Evolutionary conservation across 257 asterid genomes (phyloP), one percentile per base, ranked within the genome.

Genomic region (Jaltomata sinuosa): DNA sequence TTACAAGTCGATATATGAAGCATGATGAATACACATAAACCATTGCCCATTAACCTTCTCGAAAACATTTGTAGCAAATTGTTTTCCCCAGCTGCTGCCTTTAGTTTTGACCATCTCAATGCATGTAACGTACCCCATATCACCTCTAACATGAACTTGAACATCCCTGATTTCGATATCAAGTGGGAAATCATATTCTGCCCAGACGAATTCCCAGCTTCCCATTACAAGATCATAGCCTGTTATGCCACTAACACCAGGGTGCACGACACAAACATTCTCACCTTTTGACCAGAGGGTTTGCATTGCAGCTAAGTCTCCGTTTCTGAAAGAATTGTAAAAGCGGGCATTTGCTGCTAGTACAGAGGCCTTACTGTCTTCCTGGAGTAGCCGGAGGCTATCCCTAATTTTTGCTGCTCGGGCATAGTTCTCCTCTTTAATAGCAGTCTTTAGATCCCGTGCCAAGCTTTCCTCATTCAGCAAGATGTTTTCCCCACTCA

Each of bases 151-250:
- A n/a, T 93, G 97, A 69, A 92, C 96, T 86, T 93, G 96, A 14
- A 88, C 97, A 81, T 95, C 98, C 94, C 90, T 94, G 22, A 88
- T 89, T 90, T 95, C 97, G 1, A 97, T 94, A 54, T 95, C 94
- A 18, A 97, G 90, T 0, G 99, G 98, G 57, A 97, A 95, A 69
- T 95, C 98, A 8, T 95, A 95, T 79, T 97, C 99, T 0, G 99
- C 99, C 98, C 98, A 97, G 25, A 97, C 98, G 12, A 94, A 94
- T 68, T 95, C 98, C 99, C 99, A 95, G 88, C 98, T 95, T 32
- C 99, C 99, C 99, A 95, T 95, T 47, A 97, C 98, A 3, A 95
- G 97, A 85, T 97, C 99, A 81, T 97, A 78, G 3, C 98, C 97
- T 12, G 97, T 89, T 84, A 97, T 97, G 72, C 99, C 99, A 49